These are phyloP conservation scores for Silene uniflora DNA, from an alignment of 148 eudicot genomes.

Conservation along the genomic window DNA sequence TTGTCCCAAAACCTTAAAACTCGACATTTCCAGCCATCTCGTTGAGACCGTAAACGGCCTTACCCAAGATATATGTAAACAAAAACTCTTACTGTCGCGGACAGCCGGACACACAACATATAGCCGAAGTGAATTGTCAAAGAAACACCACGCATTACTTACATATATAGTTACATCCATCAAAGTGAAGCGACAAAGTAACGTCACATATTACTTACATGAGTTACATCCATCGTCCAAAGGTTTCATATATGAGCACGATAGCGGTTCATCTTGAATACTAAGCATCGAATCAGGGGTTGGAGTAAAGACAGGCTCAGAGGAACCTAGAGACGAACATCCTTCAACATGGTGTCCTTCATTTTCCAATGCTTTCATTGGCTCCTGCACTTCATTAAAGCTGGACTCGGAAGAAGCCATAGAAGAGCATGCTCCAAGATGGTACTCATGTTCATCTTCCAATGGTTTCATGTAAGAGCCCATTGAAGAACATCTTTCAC, in stretches of 20 bases:
- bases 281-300: slow-evolving; percentile 16
- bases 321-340: slow-evolving; percentile 31
- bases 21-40: too few species aligned
- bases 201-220: background rate
- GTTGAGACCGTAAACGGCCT: too few species aligned
- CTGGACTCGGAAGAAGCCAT: slow-evolving; percentile 39
- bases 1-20: too few species aligned
- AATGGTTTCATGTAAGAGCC: slow-evolving; percentile 54
- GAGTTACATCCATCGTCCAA: slow-evolving; percentile 39
- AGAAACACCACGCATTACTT: too few species aligned
- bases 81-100: too few species aligned
- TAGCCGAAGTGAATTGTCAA: too few species aligned
- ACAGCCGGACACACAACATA: too few species aligned
- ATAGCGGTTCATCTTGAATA: slow-evolving; percentile 42
- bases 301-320: background rate
- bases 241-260: slow-evolving; percentile 55
- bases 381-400: slow-evolving; percentile 32
- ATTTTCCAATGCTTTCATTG: slow-evolving; percentile 54
- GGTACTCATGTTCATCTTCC: slow-evolving; percentile 53
- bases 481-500: slow-evolving; percentile 39
- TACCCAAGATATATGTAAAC: too few species aligned
- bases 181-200: too few species aligned
- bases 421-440: slow-evolving; percentile 37
- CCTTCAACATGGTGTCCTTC: slow-evolving; percentile 45
- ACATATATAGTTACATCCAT: too few species aligned